Evolutionary conservation across 306 rosid species (phyloP).

Genomic region (Glycine tomentella): DNA sequence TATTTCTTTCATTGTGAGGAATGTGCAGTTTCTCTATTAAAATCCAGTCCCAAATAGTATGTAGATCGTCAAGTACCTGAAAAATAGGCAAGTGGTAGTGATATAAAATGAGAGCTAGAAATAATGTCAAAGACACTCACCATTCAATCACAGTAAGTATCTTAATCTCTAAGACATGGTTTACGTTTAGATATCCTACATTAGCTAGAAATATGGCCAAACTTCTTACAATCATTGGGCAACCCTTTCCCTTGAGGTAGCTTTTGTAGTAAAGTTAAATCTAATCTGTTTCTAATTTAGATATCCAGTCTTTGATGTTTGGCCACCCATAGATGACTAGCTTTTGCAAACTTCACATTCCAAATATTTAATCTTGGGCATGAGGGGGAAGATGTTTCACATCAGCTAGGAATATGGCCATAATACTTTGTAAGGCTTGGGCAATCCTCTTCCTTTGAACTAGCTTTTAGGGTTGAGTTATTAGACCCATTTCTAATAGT

Average conservation of each 20-base stretch:
- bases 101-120: conserved; percentile 34
- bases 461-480: neutral
- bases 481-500: neutral
- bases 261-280: too few relatives aligned
- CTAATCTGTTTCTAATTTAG: neutral
- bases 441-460: neutral
- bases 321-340: neutral
- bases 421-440: neutral
- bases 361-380: neutral
- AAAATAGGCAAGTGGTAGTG: conserved; percentile 43
- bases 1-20: conserved; percentile 74
- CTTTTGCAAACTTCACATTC: neutral
- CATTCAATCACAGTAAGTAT: neutral
- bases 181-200: neutral
- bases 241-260: too few relatives aligned
- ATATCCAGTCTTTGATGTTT: neutral
- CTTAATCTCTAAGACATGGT: conserved; percentile 9
- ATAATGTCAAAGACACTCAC: conserved; percentile 13
- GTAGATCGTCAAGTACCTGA: conserved; percentile 87
- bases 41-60: conserved; percentile 93
- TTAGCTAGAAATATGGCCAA: neutral
- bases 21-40: conserved; percentile 81
- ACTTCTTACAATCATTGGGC: too few relatives aligned
- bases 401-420: neutral
- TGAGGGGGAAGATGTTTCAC: neutral